phyloP scores from a whole-genome alignment of 2,329 filamentous ascomycete species.

The Dryadomyces sulphureus region DNA sequence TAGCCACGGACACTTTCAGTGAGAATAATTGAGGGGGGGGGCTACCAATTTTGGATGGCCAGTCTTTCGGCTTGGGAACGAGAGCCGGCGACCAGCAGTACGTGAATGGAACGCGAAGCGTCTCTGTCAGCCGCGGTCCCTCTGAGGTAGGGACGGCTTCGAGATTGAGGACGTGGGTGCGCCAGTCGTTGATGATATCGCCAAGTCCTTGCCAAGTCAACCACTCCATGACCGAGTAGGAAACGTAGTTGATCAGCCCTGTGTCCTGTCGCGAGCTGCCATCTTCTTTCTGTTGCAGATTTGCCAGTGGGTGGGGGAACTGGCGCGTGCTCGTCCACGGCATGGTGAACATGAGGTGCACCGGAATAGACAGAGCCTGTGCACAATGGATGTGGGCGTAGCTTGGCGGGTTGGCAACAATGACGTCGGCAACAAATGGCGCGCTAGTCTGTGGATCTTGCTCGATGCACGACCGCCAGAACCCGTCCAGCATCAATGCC shows the following conservation, averaged over 20 bases:
- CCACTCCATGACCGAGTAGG: conserved; percentile 65
- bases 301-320: conserved; percentile 76
- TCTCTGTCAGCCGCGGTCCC: not conserved
- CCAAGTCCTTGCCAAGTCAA: conserved; percentile 82
- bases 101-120: conserved; percentile 63
- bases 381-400: conserved; percentile 65
- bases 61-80: conserved; percentile 21
- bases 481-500: conserved; percentile 62
- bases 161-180: conserved; percentile 49
- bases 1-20: not conserved
- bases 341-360: conserved; percentile 92
- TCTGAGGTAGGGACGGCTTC: conserved; percentile 40
- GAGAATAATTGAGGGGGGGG: not conserved
- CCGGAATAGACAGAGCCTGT: conserved; percentile 57
- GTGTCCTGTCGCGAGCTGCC: conserved; percentile 19
- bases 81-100: conserved; percentile 84
- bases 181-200: conserved; percentile 60
- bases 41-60: conserved; percentile 1
- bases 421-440: conserved; percentile 64
- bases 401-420: conserved; percentile 65
- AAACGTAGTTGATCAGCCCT: conserved; percentile 52
- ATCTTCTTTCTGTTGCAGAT: conserved; percentile 44
- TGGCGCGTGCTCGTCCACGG: conserved; percentile 77
- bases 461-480: conserved; percentile 76
- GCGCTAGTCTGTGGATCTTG: conserved; percentile 24